phyloP scores from a whole-genome alignment of 495 filamentous ascomycete species.

The Neurospora cerealis region DNA sequence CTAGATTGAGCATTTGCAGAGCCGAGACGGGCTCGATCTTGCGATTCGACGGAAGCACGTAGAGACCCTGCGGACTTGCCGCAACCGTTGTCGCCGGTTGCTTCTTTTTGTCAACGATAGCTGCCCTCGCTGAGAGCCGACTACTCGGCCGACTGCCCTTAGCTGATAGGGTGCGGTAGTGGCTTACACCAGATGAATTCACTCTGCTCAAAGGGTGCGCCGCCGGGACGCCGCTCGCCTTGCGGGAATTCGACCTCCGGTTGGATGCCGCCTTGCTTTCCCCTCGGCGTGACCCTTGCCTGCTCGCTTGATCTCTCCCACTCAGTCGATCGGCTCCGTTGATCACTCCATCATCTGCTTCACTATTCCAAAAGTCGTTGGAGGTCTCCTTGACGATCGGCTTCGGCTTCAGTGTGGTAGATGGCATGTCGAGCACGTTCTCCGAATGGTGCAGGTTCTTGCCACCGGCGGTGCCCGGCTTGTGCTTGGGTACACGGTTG shows the following conservation, averaged over 20 bases:
- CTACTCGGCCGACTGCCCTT: conserved; percentile 26
- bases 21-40: conserved; percentile 74
- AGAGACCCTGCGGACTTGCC: conserved; percentile 26
- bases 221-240: conserved; percentile 42
- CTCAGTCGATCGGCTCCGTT: conserved; percentile 39
- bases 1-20: conserved; percentile 78
- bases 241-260: conserved; percentile 49
- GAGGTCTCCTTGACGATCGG: conserved; percentile 28
- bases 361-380: conserved; percentile 54
- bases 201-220: conserved; percentile 29
- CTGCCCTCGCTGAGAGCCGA: conserved; percentile 18
- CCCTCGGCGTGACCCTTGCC: conserved; percentile 38
- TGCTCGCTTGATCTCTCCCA: conserved; percentile 29
- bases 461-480: conserved; percentile 68
- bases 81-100: conserved; percentile 5
- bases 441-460: conserved; percentile 89
- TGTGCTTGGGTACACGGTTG: conserved; percentile 61
- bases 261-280: conserved; percentile 35
- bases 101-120: conserved; percentile 22
- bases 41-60: conserved; percentile 51
- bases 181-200: conserved; percentile 35
- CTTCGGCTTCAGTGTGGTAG: conserved; percentile 20
- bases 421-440: conserved; percentile 67
- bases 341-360: conserved; percentile 49
- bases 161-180: conserved; percentile 15